Evolutionary conservation across 495 filamentous ascomycete species (phyloP), one percentile per base, ranked within the genome.

Genomic region (Lichenothelia convexa): DNA sequence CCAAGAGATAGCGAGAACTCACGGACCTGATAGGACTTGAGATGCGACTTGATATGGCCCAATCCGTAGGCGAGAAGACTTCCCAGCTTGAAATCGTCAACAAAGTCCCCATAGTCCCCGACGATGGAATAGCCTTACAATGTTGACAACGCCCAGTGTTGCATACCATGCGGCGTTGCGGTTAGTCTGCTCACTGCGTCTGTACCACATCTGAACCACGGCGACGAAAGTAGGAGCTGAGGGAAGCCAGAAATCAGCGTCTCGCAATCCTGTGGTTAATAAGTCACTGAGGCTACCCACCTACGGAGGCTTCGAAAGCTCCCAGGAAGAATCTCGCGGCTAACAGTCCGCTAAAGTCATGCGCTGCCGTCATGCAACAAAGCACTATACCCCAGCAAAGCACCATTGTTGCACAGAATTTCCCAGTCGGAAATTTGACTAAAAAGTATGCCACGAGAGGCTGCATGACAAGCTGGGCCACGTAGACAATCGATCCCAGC

Each of bases 121-220:
- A 9, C 15, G 15, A 13, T 2, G 17, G 9, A 13, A 5, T 2
- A 16, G 1, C 26, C 41, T 36, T 16, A 66, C 56, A 20, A 67
- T 62, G 35, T 56, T 54, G 11, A 60, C 62, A 3, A 63, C 44
- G 4, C 65, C 63, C 36, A 64, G 59, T 64, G 67, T 70, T 18
- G 62, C 54, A 48, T 75, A 73, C 71, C 71, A 75, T 11, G 64
- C 61, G 19, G 67, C 64, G 23, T 65, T 63, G 21, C 69, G 50
- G 19, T 70, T 56, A 2, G 71, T 71, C 51, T 75, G 71, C 43
- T 75, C 71, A 12, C 57, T 50, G 24, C 71, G 60, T 38, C 67
- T 55, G 46, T 68, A 75, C 71, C 71, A 75, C 68, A 73, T 71
- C 43, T 71, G 67, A 1, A 68, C 68, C 4, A 74, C 59, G 1